Evolutionary conservation across 805 yeast genomes (phyloP).

Genomic region (Spathaspora arborariae): DNA sequence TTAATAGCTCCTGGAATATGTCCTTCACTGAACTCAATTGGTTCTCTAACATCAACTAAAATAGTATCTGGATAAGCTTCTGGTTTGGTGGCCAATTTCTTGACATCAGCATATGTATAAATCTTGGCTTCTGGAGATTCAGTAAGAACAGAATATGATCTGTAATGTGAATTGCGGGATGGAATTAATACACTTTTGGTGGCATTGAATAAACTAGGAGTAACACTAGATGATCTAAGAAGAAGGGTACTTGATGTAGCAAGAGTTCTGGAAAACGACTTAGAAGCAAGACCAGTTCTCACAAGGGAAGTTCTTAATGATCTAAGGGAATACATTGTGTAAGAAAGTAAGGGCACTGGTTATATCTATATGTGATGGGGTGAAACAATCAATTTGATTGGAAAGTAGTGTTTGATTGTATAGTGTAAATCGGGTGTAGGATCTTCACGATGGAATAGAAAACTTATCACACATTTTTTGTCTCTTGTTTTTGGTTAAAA

Average conservation of each 20-base stretch:
- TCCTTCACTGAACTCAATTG: conserved; percentile 70
- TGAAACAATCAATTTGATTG: neutral
- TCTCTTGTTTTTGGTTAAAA: neutral
- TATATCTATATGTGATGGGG: neutral
- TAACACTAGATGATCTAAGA: neutral
- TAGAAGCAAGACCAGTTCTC: conserved; percentile 2
- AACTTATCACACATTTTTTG: neutral
- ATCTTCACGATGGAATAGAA: neutral
- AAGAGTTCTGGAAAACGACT: neutral
- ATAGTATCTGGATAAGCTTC: conserved; percentile 42
- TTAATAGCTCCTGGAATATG: conserved; percentile 82
- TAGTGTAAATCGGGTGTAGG: too few relatives aligned
- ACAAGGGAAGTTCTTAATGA: conserved; percentile 5
- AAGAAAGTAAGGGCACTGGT: neutral
- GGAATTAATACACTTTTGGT: neutral
- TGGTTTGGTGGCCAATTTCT: conserved; percentile 40
- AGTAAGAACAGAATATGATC: conserved; percentile 36
- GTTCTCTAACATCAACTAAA: conserved; percentile 90
- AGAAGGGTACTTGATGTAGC: neutral
- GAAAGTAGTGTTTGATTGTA: too few relatives aligned
- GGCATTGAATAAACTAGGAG: neutral
- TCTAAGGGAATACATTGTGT: conserved; percentile 4
- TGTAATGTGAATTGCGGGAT: conserved; percentile 5
- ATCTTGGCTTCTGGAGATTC: conserved; percentile 41
- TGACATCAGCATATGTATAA: conserved; percentile 52